phyloP scores from a whole-genome alignment of 2,329 filamentous ascomycete genomes.

The Phaeophleospora eucalypticola region DNA sequence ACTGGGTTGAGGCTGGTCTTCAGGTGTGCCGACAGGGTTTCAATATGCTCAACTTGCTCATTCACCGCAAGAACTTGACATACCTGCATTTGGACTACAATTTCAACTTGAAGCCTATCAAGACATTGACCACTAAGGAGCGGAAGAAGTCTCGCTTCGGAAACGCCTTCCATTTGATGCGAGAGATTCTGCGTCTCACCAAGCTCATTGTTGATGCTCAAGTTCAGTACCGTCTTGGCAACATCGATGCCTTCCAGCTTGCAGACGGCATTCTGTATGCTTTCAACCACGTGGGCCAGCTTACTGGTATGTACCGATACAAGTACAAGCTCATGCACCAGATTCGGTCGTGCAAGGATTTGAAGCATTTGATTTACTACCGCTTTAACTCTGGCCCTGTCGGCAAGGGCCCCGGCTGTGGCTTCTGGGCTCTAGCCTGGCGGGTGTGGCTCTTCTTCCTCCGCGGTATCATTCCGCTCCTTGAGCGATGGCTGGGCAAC shows the following conservation, averaged over 20 bases:
- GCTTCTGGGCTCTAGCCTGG: slow-evolving; percentile 99
- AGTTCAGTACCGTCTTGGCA: slow-evolving; percentile 93
- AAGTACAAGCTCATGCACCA: slow-evolving; percentile 99
- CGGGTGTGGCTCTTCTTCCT: slow-evolving; percentile 99
- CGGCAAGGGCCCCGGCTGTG: slow-evolving; percentile 94
- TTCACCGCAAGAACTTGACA: slow-evolving; percentile 96
- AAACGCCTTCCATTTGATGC: slow-evolving; percentile 98
- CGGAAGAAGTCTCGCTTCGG: slow-evolving; percentile 98
- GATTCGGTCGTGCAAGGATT: slow-evolving; percentile 95
- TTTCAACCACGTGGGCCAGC: slow-evolving; percentile 96
- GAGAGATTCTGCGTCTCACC: slow-evolving; percentile 90
- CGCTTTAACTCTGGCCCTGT: slow-evolving; percentile 96
- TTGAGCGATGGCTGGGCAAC: slow-evolving; percentile 97
- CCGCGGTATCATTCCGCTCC: slow-evolving; percentile 92
- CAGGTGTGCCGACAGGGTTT: slow-evolving; percentile 98
- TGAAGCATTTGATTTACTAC: slow-evolving; percentile 99
- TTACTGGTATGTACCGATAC: slow-evolving; percentile 99
- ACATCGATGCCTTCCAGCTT: slow-evolving; percentile 97
- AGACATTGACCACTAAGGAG: slow-evolving; percentile 97
- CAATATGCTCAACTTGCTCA: slow-evolving; percentile 97
- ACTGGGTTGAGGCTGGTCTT: slow-evolving; percentile 97
- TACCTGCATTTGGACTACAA: slow-evolving; percentile 99
- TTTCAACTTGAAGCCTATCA: slow-evolving; percentile 98
- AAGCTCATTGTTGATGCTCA: slow-evolving; percentile 98
- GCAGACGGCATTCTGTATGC: slow-evolving; percentile 98